Conservation (phyloP, 2,329 filamentous ascomycete species). For the Ophiostoma sp. region DNA sequence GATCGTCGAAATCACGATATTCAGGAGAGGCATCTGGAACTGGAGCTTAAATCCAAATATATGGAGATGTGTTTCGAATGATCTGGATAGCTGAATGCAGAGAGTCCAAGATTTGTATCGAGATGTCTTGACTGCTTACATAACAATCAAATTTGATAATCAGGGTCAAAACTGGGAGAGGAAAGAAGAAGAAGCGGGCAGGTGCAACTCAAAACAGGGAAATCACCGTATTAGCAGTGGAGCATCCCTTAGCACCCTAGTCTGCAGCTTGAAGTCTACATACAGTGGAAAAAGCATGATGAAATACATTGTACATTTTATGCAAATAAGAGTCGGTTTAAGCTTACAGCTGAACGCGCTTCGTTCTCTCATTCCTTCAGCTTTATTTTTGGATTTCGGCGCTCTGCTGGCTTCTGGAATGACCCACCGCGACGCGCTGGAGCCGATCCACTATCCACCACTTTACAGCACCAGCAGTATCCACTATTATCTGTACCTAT, state of each 20-base stretch:
- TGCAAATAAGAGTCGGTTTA: not conserved
- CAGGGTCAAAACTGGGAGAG: not conserved
- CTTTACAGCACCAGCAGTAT: not conserved
- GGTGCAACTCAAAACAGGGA: not conserved
- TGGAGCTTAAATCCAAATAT: not conserved
- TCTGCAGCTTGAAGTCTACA: not conserved
- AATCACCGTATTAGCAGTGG: constrained; percentile 3
- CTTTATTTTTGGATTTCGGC: not conserved
- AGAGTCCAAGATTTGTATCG: no score
- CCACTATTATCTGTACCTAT: not conserved
- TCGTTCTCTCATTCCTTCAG: not conserved
- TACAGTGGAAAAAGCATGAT: not conserved
- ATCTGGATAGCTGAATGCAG: no score
- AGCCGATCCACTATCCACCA: not conserved
- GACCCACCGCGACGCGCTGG: not conserved
- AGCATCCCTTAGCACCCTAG: not conserved
- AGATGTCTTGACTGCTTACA: not conserved
- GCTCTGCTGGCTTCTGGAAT: not conserved
- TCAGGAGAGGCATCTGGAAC: not conserved
- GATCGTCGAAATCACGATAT: constrained; percentile 10
- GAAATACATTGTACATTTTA: not conserved
- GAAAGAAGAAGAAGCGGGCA: constrained; percentile 3
- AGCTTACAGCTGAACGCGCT: not conserved
- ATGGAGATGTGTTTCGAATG: not conserved
- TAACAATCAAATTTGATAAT: not conserved